phyloP scores from a whole-genome alignment of 2,329 filamentous ascomycete species.

The Fusarium sulawesiense region DNA sequence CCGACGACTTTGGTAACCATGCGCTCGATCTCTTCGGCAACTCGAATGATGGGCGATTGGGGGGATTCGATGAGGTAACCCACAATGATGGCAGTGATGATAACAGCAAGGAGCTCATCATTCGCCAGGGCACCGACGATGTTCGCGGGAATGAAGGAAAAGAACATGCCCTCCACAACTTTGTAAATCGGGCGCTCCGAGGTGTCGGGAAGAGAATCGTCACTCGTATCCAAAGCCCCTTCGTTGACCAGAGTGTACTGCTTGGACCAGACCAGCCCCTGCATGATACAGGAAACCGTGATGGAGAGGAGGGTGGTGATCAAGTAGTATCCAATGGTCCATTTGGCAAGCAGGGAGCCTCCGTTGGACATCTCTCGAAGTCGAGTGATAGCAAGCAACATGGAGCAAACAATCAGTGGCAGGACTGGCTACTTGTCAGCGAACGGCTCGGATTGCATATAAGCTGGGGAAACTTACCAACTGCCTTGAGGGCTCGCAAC shows the following conservation, averaged over 20 bases:
- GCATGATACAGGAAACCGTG: slow-evolving; percentile 58
- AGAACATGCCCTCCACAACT: slow-evolving; percentile 61
- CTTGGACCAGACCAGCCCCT: slow-evolving; percentile 59
- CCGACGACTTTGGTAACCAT: slow-evolving; percentile 60
- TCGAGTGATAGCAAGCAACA: slow-evolving; percentile 63
- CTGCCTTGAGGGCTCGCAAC: slow-evolving; percentile 61
- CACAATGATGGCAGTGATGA: slow-evolving; percentile 60
- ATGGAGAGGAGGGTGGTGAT: slow-evolving; percentile 61
- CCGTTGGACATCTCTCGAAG: slow-evolving; percentile 59
- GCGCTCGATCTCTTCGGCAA: slow-evolving; percentile 59
- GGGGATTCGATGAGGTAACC: slow-evolving; percentile 58
- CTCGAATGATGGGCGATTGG: slow-evolving; percentile 54
- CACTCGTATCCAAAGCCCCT: slow-evolving; percentile 43
- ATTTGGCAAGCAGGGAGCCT: slow-evolving; percentile 58
- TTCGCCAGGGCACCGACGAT: slow-evolving; percentile 59
- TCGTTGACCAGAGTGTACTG: slow-evolving; percentile 55
- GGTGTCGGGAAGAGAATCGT: slow-evolving; percentile 34
- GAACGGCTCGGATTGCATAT: rapidly evolving
- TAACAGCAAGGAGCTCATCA: slow-evolving; percentile 59
- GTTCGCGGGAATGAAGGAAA: slow-evolving; percentile 62
- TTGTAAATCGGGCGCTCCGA: slow-evolving; percentile 54
- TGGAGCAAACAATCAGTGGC: slow-evolving; percentile 63
- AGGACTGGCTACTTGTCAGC: slow-evolving; percentile 53
- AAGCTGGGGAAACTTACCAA: slow-evolving; percentile 51
- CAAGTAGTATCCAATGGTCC: slow-evolving; percentile 61